These are phyloP conservation scores for Kluyveromyces wickerhamii DNA, from an alignment of 805 yeast species.

Conservation along the genomic window DNA sequence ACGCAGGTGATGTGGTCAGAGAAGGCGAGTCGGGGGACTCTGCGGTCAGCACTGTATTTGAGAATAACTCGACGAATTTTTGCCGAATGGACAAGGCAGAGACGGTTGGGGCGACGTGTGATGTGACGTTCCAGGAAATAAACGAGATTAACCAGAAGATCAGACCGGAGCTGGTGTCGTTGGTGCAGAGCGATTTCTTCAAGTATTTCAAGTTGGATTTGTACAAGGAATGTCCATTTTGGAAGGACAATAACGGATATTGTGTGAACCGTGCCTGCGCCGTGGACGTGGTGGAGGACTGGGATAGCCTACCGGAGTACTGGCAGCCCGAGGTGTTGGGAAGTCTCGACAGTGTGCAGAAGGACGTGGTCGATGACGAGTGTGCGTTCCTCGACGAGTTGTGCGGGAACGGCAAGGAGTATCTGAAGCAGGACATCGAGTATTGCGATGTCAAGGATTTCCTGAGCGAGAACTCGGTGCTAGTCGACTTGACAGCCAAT, in stretches of 20 bases:
- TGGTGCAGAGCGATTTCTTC: slow-evolving; percentile 75
- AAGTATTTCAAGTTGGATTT: slow-evolving; percentile 79
- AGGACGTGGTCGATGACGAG: slow-evolving; percentile 23
- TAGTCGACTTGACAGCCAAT: slow-evolving; percentile 77
- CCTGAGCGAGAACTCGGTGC: slow-evolving; percentile 61
- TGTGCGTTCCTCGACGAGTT: slow-evolving; percentile 32
- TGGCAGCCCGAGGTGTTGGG: slow-evolving; percentile 67
- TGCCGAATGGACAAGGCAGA: slow-evolving; percentile 29
- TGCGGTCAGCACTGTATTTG: slow-evolving; percentile 2
- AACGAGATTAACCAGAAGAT: slow-evolving; percentile 43
- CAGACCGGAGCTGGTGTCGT: slow-evolving; percentile 46
- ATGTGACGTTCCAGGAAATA: slow-evolving; percentile 39
- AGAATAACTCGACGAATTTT: slow-evolving; percentile 16
- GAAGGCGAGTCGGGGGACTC: no score
- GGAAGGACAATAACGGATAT: slow-evolving; percentile 68
- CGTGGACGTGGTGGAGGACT: slow-evolving; percentile 73
- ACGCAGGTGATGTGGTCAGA: no score
- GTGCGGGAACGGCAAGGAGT: slow-evolving; percentile 23
- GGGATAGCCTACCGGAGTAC: slow-evolving; percentile 59
- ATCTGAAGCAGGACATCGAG: slow-evolving; percentile 39
- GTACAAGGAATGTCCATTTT: slow-evolving; percentile 77
- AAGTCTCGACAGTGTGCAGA: slow-evolving; percentile 26
- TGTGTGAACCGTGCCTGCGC: slow-evolving; percentile 88
- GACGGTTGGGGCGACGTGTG: slow-evolving; percentile 30
- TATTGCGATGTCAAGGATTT: slow-evolving; percentile 61